Evolutionary conservation across 495 filamentous ascomycete genomes (phyloP).

Genomic region (Penicillium canescens): DNA sequence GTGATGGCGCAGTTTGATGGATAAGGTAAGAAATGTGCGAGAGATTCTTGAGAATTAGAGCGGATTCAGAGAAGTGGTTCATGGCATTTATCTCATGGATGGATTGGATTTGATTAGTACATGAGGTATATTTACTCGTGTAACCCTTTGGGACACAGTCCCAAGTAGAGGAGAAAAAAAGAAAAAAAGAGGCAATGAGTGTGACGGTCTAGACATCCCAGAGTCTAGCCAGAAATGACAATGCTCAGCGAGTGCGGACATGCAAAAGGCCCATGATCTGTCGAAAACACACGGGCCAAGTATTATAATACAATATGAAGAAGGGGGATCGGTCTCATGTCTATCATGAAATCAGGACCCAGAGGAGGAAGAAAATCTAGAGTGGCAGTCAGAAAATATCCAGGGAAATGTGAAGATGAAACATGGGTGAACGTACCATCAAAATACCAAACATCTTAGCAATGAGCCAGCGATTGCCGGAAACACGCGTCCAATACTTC

Average conservation of each 20-base stretch:
- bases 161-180: constrained; percentile 12
- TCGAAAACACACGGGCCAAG: constrained; percentile 9
- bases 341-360: constrained; percentile 59
- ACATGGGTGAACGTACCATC: constrained; percentile 52
- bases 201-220: constrained; percentile 21
- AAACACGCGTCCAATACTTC: constrained; percentile 95
- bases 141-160: constrained; percentile 23
- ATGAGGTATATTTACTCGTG: constrained; percentile 24
- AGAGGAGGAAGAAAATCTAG: constrained; percentile 59
- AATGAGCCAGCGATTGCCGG: constrained; percentile 92
- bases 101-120: constrained; percentile 18
- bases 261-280: constrained; percentile 17
- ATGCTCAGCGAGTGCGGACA: constrained; percentile 17
- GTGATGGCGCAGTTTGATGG: constrained; percentile 18
- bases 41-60: background rate
- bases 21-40: background rate
- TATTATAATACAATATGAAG: constrained; percentile 43
- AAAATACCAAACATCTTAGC: constrained; percentile 98
- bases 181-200: constrained; percentile 12
- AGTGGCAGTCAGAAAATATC: constrained; percentile 16
- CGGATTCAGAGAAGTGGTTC: background rate
- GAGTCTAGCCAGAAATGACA: constrained; percentile 21
- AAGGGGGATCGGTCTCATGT: constrained; percentile 18
- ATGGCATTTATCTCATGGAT: background rate
- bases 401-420: background rate